Conservation (phyloP, 257 asterid genomes). For the Echium plantagineum region DNA sequence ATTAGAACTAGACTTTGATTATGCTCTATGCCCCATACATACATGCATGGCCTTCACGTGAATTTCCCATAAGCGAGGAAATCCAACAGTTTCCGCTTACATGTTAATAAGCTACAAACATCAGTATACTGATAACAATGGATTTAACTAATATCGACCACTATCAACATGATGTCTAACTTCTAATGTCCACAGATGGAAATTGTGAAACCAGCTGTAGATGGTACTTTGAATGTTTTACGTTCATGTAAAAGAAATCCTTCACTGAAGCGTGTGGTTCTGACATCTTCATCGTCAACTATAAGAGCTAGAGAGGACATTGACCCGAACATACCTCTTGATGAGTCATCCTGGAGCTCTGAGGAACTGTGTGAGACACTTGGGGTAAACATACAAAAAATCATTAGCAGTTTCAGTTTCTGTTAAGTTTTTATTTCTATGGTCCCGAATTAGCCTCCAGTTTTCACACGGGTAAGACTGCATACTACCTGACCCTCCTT, state of each 20-base stretch:
- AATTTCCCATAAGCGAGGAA: too few species aligned
- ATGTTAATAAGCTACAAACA: too few species aligned
- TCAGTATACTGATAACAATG: too few species aligned
- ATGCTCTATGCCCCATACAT: too few species aligned
- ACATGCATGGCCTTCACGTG: too few species aligned
- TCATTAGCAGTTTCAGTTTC: not conserved
- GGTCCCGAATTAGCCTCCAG: too few species aligned
- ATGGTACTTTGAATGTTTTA: slow-evolving; percentile 78
- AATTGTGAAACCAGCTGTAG: slow-evolving; percentile 76
- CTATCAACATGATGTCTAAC: not conserved
- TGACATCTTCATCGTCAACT: slow-evolving; percentile 86
- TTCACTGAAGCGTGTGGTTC: slow-evolving; percentile 56
- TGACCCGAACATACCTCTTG: slow-evolving; percentile 38
- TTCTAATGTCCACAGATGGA: slow-evolving; percentile 31
- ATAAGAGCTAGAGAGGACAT: slow-evolving; percentile 55
- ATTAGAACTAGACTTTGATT: too few species aligned
- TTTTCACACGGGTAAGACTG: too few species aligned
- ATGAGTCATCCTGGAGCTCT: slow-evolving; percentile 82
- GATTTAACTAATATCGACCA: not conserved
- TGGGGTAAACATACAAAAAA: slow-evolving; percentile 24
- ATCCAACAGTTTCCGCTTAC: too few species aligned
- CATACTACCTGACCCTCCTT: too few species aligned
- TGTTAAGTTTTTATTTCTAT: too few species aligned
- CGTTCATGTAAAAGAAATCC: slow-evolving; percentile 72
- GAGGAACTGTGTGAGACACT: slow-evolving; percentile 52